A percentile compares a stretch with the other conserved stretches of the same genome.
phyloP scores from a whole-genome alignment of 306 rosid species.

The Potentilla sterilis region DNA sequence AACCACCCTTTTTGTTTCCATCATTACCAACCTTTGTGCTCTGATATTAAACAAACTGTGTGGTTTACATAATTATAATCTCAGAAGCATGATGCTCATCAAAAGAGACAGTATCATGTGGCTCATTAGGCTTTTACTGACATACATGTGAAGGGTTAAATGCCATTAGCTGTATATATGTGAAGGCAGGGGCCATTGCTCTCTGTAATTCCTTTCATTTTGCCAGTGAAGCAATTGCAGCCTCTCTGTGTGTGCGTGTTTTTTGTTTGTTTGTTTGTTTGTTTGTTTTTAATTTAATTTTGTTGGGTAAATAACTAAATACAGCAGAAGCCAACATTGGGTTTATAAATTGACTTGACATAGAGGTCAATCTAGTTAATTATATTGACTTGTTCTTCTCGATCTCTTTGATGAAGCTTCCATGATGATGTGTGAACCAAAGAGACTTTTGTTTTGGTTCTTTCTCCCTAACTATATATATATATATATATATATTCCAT shows the following conservation, averaged over 20 bases:
- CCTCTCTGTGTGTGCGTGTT: neutral
- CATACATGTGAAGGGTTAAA: constrained; percentile 23
- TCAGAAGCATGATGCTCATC: neutral
- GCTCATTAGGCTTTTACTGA: constrained; percentile 15
- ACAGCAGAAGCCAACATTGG: too few species aligned
- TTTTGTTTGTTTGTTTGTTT: too few species aligned
- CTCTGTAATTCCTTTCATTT: constrained; percentile 4
- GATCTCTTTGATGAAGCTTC: neutral
- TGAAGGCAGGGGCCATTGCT: neutral
- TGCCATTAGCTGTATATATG: neutral
- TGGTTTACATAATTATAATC: neutral
- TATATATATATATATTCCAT: too few species aligned
- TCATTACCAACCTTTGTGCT: neutral
- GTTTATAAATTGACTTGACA: neutral
- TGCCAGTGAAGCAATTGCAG: neutral
- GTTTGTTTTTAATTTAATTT: too few species aligned
- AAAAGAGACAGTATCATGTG: constrained; percentile 4
- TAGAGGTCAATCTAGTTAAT: neutral
- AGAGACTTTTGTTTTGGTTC: constrained; percentile 2
- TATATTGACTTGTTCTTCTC: neutral
- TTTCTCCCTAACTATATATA: neutral
- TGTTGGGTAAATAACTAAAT: too few species aligned
- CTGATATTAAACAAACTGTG: neutral
- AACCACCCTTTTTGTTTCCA: constrained; percentile 8
- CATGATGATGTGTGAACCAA: neutral